Conservation (phyloP, 257 asterid species). For the Solanum phureja region DNA sequence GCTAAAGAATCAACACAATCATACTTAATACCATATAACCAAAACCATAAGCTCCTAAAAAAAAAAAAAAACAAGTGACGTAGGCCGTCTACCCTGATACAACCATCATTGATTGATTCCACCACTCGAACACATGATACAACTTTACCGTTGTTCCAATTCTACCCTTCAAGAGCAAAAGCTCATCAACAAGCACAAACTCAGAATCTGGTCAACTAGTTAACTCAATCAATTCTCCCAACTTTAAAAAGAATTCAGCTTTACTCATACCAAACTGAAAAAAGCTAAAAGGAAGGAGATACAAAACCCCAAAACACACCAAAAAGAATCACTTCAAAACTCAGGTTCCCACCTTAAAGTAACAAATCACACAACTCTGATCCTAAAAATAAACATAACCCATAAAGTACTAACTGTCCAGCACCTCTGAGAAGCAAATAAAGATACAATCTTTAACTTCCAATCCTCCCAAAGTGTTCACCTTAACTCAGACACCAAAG, state of each 20-base stretch:
- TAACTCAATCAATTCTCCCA: not conserved
- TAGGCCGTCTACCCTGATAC: not conserved
- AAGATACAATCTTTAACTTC: not conserved
- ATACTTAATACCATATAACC: not conserved
- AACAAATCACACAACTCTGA: not conserved
- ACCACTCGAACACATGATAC: not conserved
- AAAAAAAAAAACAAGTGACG: not conserved
- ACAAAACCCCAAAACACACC: not conserved
- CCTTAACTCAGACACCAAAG: constrained; percentile 14
- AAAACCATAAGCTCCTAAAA: not conserved
- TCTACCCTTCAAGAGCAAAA: not conserved
- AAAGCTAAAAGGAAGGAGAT: not conserved
- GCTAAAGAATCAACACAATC: not conserved
- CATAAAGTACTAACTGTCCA: not conserved
- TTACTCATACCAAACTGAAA: not conserved
- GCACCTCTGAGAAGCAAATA: not conserved
- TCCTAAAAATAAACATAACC: constrained; percentile 15
- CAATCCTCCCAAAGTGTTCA: not conserved
- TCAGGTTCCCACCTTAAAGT: not conserved
- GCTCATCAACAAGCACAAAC: not conserved
- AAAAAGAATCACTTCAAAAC: not conserved
- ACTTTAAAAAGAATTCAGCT: not conserved
- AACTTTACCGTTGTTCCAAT: not conserved
- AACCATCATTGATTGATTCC: not conserved
- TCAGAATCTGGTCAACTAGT: not conserved